phyloP scores from a whole-genome alignment of 2,329 filamentous ascomycete species.

The Monilinia fructigena region DNA sequence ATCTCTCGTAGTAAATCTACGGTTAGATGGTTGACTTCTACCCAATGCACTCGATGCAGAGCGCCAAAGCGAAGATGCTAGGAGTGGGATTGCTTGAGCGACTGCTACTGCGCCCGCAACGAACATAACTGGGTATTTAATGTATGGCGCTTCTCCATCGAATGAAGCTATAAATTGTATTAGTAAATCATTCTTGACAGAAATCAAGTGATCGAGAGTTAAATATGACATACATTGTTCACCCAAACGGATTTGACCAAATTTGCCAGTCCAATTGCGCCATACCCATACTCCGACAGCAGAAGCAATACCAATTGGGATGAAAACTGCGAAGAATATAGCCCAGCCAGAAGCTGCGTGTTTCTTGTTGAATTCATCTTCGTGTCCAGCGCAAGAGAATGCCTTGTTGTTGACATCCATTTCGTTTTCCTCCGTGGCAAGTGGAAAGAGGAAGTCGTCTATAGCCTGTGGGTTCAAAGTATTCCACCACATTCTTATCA shows the following conservation, averaged over 20 bases:
- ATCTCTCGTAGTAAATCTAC: slow-evolving; percentile 77
- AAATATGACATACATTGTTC: slow-evolving; percentile 52
- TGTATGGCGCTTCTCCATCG: slow-evolving; percentile 71
- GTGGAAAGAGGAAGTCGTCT: slow-evolving; percentile 87
- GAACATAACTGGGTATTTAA: slow-evolving; percentile 78
- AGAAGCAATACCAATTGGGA: slow-evolving; percentile 70
- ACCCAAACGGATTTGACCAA: slow-evolving; percentile 87
- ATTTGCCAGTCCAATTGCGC: slow-evolving; percentile 81
- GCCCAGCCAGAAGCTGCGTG: slow-evolving; percentile 68
- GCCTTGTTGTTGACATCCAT: slow-evolving; percentile 60
- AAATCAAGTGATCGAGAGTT: not conserved
- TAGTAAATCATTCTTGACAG: slow-evolving; percentile 24
- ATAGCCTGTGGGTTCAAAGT: slow-evolving; percentile 83
- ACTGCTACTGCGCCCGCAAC: slow-evolving; percentile 64
- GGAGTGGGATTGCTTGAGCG: slow-evolving; percentile 63
- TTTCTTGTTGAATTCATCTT: slow-evolving; percentile 77
- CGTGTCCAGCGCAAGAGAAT: slow-evolving; percentile 71
- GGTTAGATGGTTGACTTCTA: slow-evolving; percentile 43
- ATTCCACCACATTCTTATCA: slow-evolving; percentile 71
- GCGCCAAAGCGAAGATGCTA: slow-evolving; percentile 72
- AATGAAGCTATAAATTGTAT: slow-evolving; percentile 45
- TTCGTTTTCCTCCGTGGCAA: slow-evolving; percentile 71
- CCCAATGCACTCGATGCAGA: slow-evolving; percentile 53
- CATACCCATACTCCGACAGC: slow-evolving; percentile 82
- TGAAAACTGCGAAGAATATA: slow-evolving; percentile 80